These are phyloP conservation scores for Rosa multiflora DNA, from an alignment of 306 rosid genomes.

Conservation along the genomic window DNA sequence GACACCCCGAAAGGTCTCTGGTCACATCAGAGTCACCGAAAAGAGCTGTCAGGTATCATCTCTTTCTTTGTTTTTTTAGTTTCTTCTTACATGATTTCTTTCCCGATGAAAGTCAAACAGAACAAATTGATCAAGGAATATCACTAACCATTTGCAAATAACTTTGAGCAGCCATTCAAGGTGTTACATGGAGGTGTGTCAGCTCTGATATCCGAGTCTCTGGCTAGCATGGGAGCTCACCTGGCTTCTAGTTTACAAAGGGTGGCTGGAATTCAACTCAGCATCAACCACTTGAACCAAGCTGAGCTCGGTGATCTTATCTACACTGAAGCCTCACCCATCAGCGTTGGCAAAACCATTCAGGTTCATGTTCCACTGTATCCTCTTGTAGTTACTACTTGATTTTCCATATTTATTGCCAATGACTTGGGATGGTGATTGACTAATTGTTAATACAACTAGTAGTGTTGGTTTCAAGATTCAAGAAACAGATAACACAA, in stretches of 20 bases:
- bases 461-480: neutral
- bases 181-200: conserved; percentile 97
- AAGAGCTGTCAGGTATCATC: conserved; percentile 68
- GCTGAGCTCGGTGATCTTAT: conserved; percentile 72
- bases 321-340: conserved; percentile 63
- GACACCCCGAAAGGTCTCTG: conserved; percentile 57
- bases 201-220: conserved; percentile 77
- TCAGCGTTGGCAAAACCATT: conserved; percentile 61
- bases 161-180: conserved; percentile 67
- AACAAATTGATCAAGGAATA: neutral
- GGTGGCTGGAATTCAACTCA: conserved; percentile 88
- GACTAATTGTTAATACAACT: neutral
- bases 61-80: neutral
- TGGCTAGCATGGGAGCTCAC: conserved; percentile 71
- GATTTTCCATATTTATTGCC: neutral
- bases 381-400: neutral
- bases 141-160: neutral
- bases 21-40: conserved; percentile 56
- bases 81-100: neutral
- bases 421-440: neutral
- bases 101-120: neutral
- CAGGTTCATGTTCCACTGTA: conserved; percentile 41
- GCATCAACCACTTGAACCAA: conserved; percentile 68
- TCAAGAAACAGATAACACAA: neutral
- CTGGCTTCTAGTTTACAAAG: conserved; percentile 72